Percentiles rank a stretch among this genome's conserved stretches.
Conservation (phyloP, 129 eudicot genomes). For the Deinandra increscens region DNA sequence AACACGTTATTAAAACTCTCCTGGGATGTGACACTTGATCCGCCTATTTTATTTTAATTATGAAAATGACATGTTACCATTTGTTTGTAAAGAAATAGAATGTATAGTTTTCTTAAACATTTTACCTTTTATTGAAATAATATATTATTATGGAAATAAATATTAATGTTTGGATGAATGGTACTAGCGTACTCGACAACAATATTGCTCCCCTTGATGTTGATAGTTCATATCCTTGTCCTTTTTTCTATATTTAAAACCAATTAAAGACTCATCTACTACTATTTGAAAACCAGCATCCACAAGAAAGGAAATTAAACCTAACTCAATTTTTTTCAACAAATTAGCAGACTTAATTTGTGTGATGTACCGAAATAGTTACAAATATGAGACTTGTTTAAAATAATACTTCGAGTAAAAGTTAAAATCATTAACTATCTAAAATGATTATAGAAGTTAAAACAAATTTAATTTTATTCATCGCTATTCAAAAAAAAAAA, state of each 20-base stretch:
- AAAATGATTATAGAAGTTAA: too few species aligned
- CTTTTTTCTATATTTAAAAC: not conserved
- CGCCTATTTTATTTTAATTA: not conserved
- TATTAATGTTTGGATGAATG: not conserved
- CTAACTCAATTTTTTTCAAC: not conserved
- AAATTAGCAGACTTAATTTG: too few species aligned
- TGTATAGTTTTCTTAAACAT: not conserved
- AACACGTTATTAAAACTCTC: too few species aligned
- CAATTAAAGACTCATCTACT: not conserved
- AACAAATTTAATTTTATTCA: too few species aligned
- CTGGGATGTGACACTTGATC: too few species aligned
- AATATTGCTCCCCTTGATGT: not conserved
- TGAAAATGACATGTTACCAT: not conserved
- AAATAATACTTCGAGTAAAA: too few species aligned
- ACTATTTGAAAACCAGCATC: not conserved
- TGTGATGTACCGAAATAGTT: too few species aligned
- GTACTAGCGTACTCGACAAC: not conserved
- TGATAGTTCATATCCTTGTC: not conserved
- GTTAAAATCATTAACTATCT: too few species aligned
- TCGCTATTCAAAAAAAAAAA: too few species aligned
- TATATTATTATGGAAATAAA: not conserved
- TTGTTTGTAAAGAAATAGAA: not conserved
- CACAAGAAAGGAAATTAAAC: not conserved
- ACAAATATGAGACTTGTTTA: too few species aligned
- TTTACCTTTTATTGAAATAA: not conserved